Evolutionary conservation across 306 rosid genomes (phyloP).

Genomic region (Arachis stenosperma): DNA sequence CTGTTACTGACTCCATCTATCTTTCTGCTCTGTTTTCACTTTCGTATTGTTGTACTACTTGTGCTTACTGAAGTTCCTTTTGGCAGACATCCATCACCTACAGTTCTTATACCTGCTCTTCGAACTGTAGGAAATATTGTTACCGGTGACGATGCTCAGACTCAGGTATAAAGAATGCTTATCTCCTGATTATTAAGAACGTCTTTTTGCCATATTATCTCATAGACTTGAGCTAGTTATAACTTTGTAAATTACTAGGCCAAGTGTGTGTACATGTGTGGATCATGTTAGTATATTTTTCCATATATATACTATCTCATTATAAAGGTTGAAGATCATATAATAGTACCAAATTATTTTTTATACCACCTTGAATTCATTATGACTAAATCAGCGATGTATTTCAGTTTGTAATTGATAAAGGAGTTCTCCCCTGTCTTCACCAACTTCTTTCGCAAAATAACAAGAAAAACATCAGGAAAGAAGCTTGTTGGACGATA

Average conservation of each 20-base stretch:
- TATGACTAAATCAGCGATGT: conserved; percentile 14
- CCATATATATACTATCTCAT: too few relatives aligned
- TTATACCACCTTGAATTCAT: neutral
- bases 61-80: conserved; percentile 32
- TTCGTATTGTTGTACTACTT: neutral
- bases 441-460: conserved; percentile 59
- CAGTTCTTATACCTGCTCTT: conserved; percentile 67
- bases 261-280: neutral
- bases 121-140: conserved; percentile 69
- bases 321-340: too few relatives aligned
- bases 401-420: conserved; percentile 60
- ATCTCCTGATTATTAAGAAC: neutral
- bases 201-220: conserved; percentile 4
- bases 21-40: neutral
- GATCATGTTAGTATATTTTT: neutral
- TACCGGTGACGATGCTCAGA: conserved; percentile 68
- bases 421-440: conserved; percentile 60
- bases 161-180: conserved; percentile 53
- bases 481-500: conserved; percentile 51
- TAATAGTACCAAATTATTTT: neutral
- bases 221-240: neutral
- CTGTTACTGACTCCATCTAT: neutral
- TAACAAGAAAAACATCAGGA: conserved; percentile 67
- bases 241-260: neutral
- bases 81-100: conserved; percentile 62